Percentiles rank a stretch among this genome's conserved stretches.
Evolutionary conservation across 139 green algal genomes (phyloP).

Genomic region (Pleodorina starrii): DNA sequence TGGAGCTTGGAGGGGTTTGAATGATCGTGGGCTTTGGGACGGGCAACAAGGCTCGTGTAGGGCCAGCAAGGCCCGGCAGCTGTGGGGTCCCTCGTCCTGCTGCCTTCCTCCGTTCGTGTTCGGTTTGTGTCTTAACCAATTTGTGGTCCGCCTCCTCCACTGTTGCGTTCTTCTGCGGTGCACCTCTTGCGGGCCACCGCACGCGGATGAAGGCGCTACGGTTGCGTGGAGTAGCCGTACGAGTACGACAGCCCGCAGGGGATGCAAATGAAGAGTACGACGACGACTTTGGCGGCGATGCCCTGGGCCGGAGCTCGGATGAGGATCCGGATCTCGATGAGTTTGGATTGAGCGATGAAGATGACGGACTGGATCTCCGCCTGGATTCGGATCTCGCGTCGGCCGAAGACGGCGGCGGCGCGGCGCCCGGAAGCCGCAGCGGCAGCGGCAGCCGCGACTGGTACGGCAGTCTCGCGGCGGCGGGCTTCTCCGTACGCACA

Average conservation of each 20-base stretch:
- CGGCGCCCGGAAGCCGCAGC: background rate
- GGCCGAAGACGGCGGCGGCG: background rate
- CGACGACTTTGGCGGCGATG: background rate
- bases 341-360: background rate
- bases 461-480: conserved; percentile 20
- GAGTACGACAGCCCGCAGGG: background rate
- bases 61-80: too few relatives aligned
- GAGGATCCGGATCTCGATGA: background rate
- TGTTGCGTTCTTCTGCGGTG: too few relatives aligned
- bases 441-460: background rate
- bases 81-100: too few relatives aligned
- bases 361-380: conserved; percentile 5
- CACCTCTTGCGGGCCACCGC: too few relatives aligned
- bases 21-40: too few relatives aligned
- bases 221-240: background rate
- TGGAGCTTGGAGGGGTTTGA: too few relatives aligned
- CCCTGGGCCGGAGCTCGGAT: background rate
- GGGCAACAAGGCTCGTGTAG: too few relatives aligned
- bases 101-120: too few relatives aligned
- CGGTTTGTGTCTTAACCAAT: too few relatives aligned
- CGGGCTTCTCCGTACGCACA: conserved; percentile 10
- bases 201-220: conserved; percentile 26
- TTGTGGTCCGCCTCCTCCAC: too few relatives aligned
- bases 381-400: background rate
- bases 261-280: background rate